Evolutionary conservation across 2,329 filamentous ascomycete genomes (phyloP).

Genomic region (Xylaria polymorpha): DNA sequence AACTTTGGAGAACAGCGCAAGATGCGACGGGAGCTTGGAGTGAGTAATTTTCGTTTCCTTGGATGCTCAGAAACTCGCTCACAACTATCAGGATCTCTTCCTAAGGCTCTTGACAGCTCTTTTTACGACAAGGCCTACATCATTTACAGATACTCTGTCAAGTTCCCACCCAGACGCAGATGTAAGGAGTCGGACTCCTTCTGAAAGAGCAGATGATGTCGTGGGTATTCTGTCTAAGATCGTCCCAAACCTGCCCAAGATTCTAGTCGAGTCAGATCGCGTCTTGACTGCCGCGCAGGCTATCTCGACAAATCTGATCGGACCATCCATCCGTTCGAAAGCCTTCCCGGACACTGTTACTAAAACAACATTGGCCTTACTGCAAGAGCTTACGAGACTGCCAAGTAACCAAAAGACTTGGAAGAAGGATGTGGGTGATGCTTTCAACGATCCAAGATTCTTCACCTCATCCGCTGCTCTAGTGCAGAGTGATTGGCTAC

Average conservation of each 20-base stretch:
- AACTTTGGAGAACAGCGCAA: constrained; percentile 94
- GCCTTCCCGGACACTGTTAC: constrained; percentile 88
- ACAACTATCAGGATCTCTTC: constrained; percentile 78
- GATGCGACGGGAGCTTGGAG: constrained; percentile 89
- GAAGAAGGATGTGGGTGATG: constrained; percentile 92
- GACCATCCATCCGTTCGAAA: constrained; percentile 84
- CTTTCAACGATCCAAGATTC: constrained; percentile 89
- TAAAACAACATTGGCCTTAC: constrained; percentile 74
- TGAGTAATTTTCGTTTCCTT: constrained; percentile 63
- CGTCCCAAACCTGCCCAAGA: constrained; percentile 82
- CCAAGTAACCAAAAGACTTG: constrained; percentile 86
- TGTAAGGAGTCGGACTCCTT: constrained; percentile 51
- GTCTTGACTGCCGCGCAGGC: constrained; percentile 80
- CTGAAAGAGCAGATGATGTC: constrained; percentile 75
- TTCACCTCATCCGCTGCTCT: constrained; percentile 76
- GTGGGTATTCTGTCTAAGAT: constrained; percentile 82
- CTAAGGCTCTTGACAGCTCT: constrained; percentile 89
- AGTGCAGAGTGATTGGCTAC: constrained; percentile 81
- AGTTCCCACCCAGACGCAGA: constrained; percentile 54
- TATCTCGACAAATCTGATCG: constrained; percentile 86
- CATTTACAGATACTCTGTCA: constrained; percentile 69
- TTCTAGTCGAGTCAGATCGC: constrained; percentile 87
- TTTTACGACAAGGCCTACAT: constrained; percentile 87
- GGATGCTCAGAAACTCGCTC: constrained; percentile 40
- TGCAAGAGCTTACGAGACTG: constrained; percentile 81